These are phyloP conservation scores for Sungouiozyma ichnusensis DNA, from an alignment of 805 yeast species.

Conservation along the genomic window DNA sequence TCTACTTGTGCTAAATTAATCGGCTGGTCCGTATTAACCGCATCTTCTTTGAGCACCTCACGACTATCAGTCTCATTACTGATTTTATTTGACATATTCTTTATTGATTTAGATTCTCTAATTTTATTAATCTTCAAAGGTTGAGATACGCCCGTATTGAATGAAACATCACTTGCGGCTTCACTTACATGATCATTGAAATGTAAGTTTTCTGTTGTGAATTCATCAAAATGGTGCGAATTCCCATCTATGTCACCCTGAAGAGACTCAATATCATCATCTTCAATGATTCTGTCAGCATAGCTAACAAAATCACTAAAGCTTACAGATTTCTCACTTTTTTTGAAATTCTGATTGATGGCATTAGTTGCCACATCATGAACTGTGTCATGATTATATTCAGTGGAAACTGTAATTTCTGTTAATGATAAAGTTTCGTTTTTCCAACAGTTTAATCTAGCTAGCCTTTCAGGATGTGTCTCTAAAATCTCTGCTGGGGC, in stretches of 20 bases:
- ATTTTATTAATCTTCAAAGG: slow-evolving; percentile 22
- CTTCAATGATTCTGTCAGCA: slow-evolving; percentile 24
- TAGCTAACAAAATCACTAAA: slow-evolving; percentile 27
- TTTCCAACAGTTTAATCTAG: slow-evolving; percentile 84
- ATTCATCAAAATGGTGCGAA: slow-evolving; percentile 24
- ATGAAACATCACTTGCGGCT: slow-evolving; percentile 28
- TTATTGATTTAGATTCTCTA: slow-evolving; percentile 7
- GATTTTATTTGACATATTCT: slow-evolving; percentile 4
- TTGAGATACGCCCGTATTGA: slow-evolving; percentile 20
- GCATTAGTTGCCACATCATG: slow-evolving; percentile 4
- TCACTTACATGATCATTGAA: slow-evolving; percentile 19
- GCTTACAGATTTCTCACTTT: slow-evolving; percentile 25
- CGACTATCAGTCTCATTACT: too few relatives aligned
- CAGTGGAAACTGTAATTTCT: slow-evolving; percentile 11
- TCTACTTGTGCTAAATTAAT: not conserved
- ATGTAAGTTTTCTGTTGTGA: slow-evolving; percentile 30
- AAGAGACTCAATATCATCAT: slow-evolving; percentile 11
- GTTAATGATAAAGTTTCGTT: slow-evolving; percentile 48
- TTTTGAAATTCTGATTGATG: slow-evolving; percentile 10
- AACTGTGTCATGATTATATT: slow-evolving; percentile 3
- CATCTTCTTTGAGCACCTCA: too few relatives aligned
- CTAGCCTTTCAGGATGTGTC: slow-evolving; percentile 82
- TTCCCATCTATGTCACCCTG: slow-evolving; percentile 3
- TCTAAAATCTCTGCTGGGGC: slow-evolving; percentile 95
- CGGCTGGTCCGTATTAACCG: not conserved